Base-by-base conservation (phyloP, 768 basidiomycete genomes). In the Lyophyllum semitale region DNA sequence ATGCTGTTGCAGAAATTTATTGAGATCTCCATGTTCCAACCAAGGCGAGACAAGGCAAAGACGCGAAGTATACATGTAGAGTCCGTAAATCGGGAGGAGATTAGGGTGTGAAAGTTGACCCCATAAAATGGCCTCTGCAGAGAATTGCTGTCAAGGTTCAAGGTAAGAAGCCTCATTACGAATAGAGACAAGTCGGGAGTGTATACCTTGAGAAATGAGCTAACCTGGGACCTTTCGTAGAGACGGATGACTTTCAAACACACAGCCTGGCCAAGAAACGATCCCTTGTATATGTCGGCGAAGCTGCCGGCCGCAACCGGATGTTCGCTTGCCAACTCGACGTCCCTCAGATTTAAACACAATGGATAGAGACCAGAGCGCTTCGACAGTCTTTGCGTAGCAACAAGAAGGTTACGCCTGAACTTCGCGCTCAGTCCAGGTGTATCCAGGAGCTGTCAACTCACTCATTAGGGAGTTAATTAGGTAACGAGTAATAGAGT, bases 1-100 rank as follows among this genome's bases (percentile, higher is more conserved):
- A 46, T 59, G 32, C 6, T 42, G 23, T 7, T 23, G 48, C 25
- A 68, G 51, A 43, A 20, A 68, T 30, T 68, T 59, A 32, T 59
- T 64, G 17, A 71, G 58, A 33, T 70, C 70, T 0, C 73, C 73
- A 43, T 69, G 66, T 30, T 71, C 63, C 72, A 73, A 73, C 72
- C 71, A 75, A 8, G 72, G 70, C 2, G 69, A 69, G 4, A 73
- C 69, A 26, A 72, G 66, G 46, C 69, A 71, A 15, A 72, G 52
- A 29, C 69, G 60, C 4, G 54, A 54, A 25, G 59, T 52, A 13
- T 50, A 49, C 33, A 68, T 66, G 29, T 58, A 57, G 8, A 68
- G 44, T 41, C 38, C 52, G n/a, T n/a, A n/a, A n/a, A n/a, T n/a
- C n/a, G n/a, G n/a, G n/a, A n/a, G n/a, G n/a, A n/a, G n/a, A n/a